Evolutionary conservation across 305 asterid species (phyloP).

Genomic region (Fraxinus paxiana): DNA sequence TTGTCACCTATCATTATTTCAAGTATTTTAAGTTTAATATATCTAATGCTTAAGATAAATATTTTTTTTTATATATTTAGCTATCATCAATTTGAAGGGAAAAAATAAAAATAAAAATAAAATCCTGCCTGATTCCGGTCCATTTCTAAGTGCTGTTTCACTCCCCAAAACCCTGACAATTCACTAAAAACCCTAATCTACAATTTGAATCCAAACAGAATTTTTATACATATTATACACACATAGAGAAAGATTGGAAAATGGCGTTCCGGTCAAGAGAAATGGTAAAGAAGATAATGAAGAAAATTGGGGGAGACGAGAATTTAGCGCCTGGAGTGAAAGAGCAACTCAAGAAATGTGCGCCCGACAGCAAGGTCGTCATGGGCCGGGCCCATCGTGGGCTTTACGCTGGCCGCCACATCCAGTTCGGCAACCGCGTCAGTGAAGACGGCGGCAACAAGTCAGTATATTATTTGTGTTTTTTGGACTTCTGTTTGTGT

Average conservation of each 20-base stretch:
- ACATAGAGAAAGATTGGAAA: not conserved
- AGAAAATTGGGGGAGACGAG: conserved; percentile 80
- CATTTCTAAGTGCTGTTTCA: not conserved
- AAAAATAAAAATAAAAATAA: no score
- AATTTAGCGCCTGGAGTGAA: conserved; percentile 64
- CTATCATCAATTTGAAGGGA: no score
- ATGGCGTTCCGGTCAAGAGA: conserved; percentile 86
- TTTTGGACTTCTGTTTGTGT: not conserved
- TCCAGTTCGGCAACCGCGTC: conserved; percentile 83
- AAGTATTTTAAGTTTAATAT: no score
- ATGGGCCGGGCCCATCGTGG: conserved; percentile 98
- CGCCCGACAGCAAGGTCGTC: conserved; percentile 64
- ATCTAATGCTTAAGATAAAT: no score
- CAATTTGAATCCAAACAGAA: not conserved
- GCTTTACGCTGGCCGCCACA: conserved; percentile 83
- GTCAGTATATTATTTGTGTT: conserved; percentile 32
- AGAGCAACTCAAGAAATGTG: conserved; percentile 52
- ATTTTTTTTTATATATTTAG: no score
- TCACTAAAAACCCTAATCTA: not conserved
- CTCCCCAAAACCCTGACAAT: not conserved
- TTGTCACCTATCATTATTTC: no score
- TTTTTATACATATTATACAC: not conserved
- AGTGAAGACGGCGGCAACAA: conserved; percentile 94
- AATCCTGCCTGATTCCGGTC: not conserved
- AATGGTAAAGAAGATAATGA: conserved; percentile 77